phyloP scores from a whole-genome alignment of 257 asterid genomes.

The Apocynum venetum region DNA sequence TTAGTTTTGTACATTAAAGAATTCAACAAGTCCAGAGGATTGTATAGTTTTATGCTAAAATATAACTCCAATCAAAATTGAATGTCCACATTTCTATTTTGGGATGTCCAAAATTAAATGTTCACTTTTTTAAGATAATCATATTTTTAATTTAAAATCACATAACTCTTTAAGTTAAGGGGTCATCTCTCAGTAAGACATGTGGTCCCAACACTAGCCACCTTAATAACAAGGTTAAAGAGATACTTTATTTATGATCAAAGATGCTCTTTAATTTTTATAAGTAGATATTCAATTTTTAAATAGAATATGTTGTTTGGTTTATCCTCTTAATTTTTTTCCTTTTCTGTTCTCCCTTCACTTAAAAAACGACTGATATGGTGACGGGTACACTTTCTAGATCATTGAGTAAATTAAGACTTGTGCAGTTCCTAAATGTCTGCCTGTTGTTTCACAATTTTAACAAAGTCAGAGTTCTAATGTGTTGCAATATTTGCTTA shows the following conservation, averaged over 20 bases:
- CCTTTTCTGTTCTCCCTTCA: background rate
- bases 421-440: background rate
- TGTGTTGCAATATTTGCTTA: background rate
- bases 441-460: background rate
- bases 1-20: background rate
- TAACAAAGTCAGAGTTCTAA: background rate
- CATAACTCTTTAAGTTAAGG: no score
- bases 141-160: no score
- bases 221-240: no score
- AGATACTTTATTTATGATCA: no score
- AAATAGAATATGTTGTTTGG: background rate
- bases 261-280: no score
- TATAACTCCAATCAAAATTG: background rate
- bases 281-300: no score
- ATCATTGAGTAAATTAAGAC: background rate
- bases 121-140: no score
- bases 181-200: no score
- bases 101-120: no score
- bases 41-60: background rate
- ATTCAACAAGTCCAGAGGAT: background rate
- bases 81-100: no score
- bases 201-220: no score
- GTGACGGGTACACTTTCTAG: background rate
- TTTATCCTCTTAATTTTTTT: background rate
- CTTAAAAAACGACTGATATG: background rate